Evolutionary conservation across 83 land plant genomes (phyloP), one percentile per base, ranked within the genome.

Genomic region (Larix sibirica): DNA sequence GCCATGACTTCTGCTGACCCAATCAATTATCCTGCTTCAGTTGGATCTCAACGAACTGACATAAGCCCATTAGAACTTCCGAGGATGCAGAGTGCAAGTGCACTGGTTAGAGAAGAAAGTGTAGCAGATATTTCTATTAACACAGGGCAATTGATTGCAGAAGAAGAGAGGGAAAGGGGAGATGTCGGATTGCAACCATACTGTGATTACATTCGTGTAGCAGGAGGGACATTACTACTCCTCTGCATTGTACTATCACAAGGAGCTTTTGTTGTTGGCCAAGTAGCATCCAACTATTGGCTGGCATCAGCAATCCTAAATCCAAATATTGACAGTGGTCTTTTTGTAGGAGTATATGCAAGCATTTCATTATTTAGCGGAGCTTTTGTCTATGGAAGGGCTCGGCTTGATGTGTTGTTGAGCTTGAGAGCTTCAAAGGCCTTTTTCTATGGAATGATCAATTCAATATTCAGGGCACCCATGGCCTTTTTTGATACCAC

Each of bases 401-500:
- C 88, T 24, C 28, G 62, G 7, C 79, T 82, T 38, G 83, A 82
- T 7, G 88, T 89, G 4, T 81, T 62, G 47, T 71, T 88, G 16
- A 90, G 93, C 24, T 50, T 94, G 36, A 82, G 70, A 67, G 95
- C 93, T 78, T 90, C 95, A 8, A 87, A 84, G 62, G 84, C 90
- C 6, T 90, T 92, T 86, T 94, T 90, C 80, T 82, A 84, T 6
- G 87, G 87, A 13, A 83, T 92, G 50, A 85, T 86, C 33, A 79
- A 85, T 50, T 81, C 95, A 7, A 66, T 93, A 26, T 91, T 91
- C 70, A 84, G 74, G 71, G 93, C 95, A 83, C 91, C 95, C 3
- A 94, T 94, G 95, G 66, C 85, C 7, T 90, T 94, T 81, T 94
- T 92, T 81, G 95, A 94, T 81, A 85, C 95, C 2, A 94, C 94